Evolutionary conservation across 164 flowering plant genomes (phyloP).

Genomic region (Kingdonia uniflora): DNA sequence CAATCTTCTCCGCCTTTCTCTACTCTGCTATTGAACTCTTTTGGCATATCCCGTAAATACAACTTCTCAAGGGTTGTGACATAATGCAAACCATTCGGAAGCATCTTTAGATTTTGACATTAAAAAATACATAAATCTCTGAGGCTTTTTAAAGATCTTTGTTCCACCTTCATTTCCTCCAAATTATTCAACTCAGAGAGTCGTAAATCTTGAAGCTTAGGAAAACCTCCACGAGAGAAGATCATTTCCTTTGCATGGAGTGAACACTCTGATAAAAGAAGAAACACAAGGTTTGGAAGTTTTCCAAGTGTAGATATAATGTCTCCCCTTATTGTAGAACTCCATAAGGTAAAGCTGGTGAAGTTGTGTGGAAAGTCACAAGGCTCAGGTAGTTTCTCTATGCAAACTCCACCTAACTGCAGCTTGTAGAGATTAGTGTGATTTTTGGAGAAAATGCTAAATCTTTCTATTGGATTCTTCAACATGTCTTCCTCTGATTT

Average conservation of each 20-base stretch:
- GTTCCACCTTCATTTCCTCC: neutral
- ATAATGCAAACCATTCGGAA: slow-evolving; percentile 4
- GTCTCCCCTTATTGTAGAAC: neutral
- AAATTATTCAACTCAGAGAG: neutral
- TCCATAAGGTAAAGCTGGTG: slow-evolving; percentile 1
- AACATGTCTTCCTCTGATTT: neutral
- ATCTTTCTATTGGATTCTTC: neutral
- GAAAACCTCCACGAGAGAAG: slow-evolving; percentile 4
- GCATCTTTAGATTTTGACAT: neutral
- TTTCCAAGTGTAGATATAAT: neutral
- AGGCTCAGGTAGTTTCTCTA: neutral
- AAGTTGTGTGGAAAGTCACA: slow-evolving; percentile 5
- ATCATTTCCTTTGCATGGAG: slow-evolving; percentile 6
- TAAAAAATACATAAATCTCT: neutral
- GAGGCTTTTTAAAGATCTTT: slow-evolving; percentile 4
- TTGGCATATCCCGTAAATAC: slow-evolving; percentile 2
- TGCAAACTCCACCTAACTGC: neutral
- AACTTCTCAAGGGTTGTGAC: slow-evolving; percentile 2
- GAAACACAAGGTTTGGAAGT: neutral
- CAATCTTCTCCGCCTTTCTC: neutral
- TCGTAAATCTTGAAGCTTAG: slow-evolving; percentile 1
- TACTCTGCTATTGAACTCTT: neutral
- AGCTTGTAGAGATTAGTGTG: slow-evolving; percentile 2
- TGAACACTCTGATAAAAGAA: neutral
- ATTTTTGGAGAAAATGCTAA: slow-evolving; percentile 6